A percentile compares a stretch with the other conserved stretches of the same genome.
These are phyloP conservation scores for Fomes fomentarius DNA, from an alignment of 1,284 basidiomycete genomes.

Conservation along the genomic window DNA sequence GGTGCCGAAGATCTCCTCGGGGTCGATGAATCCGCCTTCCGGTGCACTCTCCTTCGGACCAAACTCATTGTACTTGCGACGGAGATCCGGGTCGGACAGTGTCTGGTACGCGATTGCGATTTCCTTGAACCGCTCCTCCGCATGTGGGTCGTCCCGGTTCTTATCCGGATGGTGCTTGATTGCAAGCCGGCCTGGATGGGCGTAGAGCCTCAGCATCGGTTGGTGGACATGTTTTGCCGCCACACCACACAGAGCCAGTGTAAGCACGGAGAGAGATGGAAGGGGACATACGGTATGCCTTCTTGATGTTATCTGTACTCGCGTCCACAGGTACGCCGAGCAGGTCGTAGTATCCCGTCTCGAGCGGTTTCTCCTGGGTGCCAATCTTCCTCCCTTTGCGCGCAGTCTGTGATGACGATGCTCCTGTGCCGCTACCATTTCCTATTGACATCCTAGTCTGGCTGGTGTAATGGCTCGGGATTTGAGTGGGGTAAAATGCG, in stretches of 20 bases:
- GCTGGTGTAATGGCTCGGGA: slow-evolving; percentile 36
- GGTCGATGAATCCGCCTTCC: slow-evolving; percentile 75
- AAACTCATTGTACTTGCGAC: slow-evolving; percentile 95
- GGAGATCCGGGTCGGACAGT: slow-evolving; percentile 83
- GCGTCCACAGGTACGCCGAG: slow-evolving; percentile 78
- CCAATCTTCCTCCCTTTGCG: slow-evolving; percentile 73
- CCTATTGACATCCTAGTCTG: slow-evolving; percentile 8
- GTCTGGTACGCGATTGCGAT: slow-evolving; percentile 90
- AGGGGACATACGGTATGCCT: slow-evolving; percentile 79
- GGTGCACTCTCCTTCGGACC: slow-evolving; percentile 80
- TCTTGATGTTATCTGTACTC: slow-evolving; percentile 89
- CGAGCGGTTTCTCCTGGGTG: slow-evolving; percentile 87
- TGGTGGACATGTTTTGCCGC: background rate
- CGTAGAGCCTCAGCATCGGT: background rate
- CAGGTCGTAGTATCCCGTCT: slow-evolving; percentile 88
- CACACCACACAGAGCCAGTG: too few relatives aligned
- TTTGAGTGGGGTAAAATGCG: slow-evolving; percentile 65
- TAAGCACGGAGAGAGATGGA: background rate
- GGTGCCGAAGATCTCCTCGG: slow-evolving; percentile 90
- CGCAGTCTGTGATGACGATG: slow-evolving; percentile 29
- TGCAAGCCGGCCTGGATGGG: slow-evolving; percentile 76
- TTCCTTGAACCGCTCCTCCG: slow-evolving; percentile 89
- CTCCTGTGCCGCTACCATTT: slow-evolving; percentile 27
- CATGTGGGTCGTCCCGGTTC: slow-evolving; percentile 91
- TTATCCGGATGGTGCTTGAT: slow-evolving; percentile 94